These are phyloP conservation scores for Fusarium bulbicola DNA, from an alignment of 2,329 filamentous ascomycete genomes.

Conservation along the genomic window DNA sequence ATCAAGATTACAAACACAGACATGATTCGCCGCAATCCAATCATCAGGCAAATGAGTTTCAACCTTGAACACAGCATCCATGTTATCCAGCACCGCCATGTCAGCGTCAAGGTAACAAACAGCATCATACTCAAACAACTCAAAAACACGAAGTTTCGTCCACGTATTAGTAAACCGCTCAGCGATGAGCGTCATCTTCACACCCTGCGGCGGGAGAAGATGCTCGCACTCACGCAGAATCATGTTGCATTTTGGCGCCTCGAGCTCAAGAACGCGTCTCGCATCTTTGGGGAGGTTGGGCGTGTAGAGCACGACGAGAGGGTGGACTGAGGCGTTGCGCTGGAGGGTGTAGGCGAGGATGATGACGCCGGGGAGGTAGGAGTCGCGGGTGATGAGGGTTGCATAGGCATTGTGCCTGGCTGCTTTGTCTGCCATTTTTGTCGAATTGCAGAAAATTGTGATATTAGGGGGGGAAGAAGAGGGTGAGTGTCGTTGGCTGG, in stretches of 20 bases:
- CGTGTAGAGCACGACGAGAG: constrained; percentile 32
- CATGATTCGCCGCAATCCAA: constrained; percentile 37
- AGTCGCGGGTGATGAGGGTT: constrained; percentile 37
- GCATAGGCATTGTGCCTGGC: constrained; percentile 29
- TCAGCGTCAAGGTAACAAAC: constrained; percentile 37
- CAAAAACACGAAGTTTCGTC: constrained; percentile 34
- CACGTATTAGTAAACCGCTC: constrained; percentile 34
- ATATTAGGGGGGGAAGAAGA: neutral
- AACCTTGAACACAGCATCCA: constrained; percentile 26
- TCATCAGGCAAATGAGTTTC: constrained; percentile 24
- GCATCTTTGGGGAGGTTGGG: constrained; percentile 15
- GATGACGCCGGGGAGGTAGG: constrained; percentile 34
- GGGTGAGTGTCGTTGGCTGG: neutral
- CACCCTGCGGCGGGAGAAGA: constrained; percentile 20
- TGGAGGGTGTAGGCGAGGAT: constrained; percentile 33
- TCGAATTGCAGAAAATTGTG: constrained; percentile 1
- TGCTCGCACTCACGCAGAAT: constrained; percentile 16
- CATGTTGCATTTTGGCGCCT: constrained; percentile 28
- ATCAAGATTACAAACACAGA: constrained; percentile 37
- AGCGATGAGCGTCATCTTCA: constrained; percentile 31
- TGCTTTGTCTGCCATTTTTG: neutral
- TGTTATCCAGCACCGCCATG: constrained; percentile 33
- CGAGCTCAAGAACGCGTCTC: constrained; percentile 11
- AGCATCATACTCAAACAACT: constrained; percentile 31
- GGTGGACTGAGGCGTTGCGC: constrained; percentile 17